These are phyloP conservation scores for Cryptococcus sp. DNA, from an alignment of 1,284 basidiomycete species.

Conservation along the genomic window DNA sequence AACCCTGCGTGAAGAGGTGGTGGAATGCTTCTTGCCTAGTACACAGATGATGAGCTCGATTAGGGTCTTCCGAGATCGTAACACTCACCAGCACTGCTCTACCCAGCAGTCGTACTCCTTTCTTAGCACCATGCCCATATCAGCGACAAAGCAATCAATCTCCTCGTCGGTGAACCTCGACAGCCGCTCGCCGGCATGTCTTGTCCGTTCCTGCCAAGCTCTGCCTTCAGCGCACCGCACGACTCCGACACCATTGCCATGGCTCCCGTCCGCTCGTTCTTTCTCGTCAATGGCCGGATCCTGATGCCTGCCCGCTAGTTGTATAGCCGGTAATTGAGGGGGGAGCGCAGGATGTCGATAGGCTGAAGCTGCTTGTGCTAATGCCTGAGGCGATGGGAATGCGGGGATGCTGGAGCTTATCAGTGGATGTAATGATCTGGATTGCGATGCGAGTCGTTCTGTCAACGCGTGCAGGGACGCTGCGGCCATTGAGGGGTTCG, in stretches of 20 bases:
- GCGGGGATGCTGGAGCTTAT: slow-evolving; percentile 6
- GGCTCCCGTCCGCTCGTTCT: slow-evolving; percentile 4
- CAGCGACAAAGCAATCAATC: slow-evolving; percentile 44
- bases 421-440: slow-evolving; percentile 27
- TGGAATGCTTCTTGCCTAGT: slow-evolving; percentile 53
- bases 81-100: slow-evolving; percentile 52
- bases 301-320: slow-evolving; percentile 43
- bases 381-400: slow-evolving; percentile 24
- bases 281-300: slow-evolving; percentile 23
- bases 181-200: slow-evolving; percentile 37
- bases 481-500: slow-evolving; percentile 16
- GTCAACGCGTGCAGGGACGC: slow-evolving; percentile 36
- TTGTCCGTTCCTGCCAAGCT: slow-evolving; percentile 36
- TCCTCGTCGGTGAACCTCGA: slow-evolving; percentile 41
- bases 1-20: slow-evolving; percentile 48
- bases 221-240: slow-evolving; percentile 27
- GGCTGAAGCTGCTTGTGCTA: slow-evolving; percentile 39
- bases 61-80: neutral
- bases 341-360: slow-evolving; percentile 49
- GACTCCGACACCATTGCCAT: slow-evolving; percentile 16
- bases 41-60: neutral
- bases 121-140: slow-evolving; percentile 47
- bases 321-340: slow-evolving; percentile 42
- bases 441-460: slow-evolving; percentile 40
- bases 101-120: slow-evolving; percentile 53